Conservation (phyloP, 2,329 filamentous ascomycete species). For the Penicillium sp. region DNA sequence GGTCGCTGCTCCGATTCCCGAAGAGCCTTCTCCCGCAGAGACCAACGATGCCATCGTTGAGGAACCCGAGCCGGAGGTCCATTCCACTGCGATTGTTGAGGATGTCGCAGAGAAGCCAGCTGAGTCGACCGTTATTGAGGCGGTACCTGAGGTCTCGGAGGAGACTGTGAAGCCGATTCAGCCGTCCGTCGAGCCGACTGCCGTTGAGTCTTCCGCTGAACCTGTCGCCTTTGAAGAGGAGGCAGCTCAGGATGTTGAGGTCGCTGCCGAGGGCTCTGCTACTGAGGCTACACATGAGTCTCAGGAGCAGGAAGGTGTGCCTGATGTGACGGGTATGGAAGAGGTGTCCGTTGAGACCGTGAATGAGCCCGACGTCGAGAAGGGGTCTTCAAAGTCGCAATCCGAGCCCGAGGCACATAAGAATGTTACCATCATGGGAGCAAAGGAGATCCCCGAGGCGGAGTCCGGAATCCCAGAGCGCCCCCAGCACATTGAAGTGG, state of each 20-base stretch:
- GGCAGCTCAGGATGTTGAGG: not conserved
- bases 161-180: constrained; percentile 5
- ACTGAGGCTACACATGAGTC: not conserved
- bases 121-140: not conserved
- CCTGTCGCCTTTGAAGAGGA: not conserved
- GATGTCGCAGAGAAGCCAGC: not conserved
- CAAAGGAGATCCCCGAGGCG: constrained; percentile 7
- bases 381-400: not conserved
- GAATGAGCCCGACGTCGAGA: not conserved
- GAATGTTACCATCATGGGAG: not conserved
- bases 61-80: constrained; percentile 8
- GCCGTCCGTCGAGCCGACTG: constrained; percentile 12
- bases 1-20: constrained; percentile 4
- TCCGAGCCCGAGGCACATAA: constrained; percentile 11
- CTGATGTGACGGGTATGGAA: not conserved
- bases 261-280: not conserved
- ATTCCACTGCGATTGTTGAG: not conserved
- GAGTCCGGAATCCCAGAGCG: not conserved
- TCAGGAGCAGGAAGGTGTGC: not conserved
- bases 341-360: not conserved
- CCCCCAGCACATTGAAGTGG: not conserved
- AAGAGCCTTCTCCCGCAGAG: constrained; percentile 9
- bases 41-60: constrained; percentile 6
- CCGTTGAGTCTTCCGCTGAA: not conserved
- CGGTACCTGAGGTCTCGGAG: constrained; percentile 4